Base-by-base conservation (phyloP, 805 yeast genomes). In the Kluyveromyces siamensis region DNA sequence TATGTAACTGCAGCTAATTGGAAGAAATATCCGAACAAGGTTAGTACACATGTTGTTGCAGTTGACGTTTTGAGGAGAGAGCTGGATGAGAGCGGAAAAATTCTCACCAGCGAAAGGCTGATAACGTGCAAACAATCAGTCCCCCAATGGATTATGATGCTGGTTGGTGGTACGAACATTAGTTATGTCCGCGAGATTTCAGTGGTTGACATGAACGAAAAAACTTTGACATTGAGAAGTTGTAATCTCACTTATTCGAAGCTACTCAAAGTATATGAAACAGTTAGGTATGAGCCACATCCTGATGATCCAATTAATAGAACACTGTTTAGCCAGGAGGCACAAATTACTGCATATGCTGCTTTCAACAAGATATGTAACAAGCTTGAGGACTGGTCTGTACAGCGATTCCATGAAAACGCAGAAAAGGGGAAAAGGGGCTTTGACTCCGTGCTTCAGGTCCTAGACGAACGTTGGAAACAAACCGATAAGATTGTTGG, bases 1-100 rank as follows among this genome's bases (percentile, higher is more conserved):
- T 88, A 85, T 57, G 96, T 91, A 25, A 84, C 96, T 0, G 89
- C 95, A 1, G 97, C 98, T 46, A 89, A 90, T 67, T 91, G 99
- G 99, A 81, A 79, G 55, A 91, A 91, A 58, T 91, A 91, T 68
- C 99, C 99, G n/a, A 91, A 93, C 63, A 95, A 89, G 57, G 74
- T 83, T 50, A 82, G 96, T 8, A 78, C 95, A 0, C 99, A 91
- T 66, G 99, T 91, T 9, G 83, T 87, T 27, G 93, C 93, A 1
- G 98, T 93, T 17, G 99, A 91, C 63, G 87, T 88, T 1, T 67
- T 91, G 33, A 73, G 84, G 50, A 74, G 98, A 53, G 88, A 83
- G 57, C 60, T 88, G 18, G 77, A 80, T 55, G 68, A 73, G 1
- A 68, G 64, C 8, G 74, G 76, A 1, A 75, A 75, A 6, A 71